phyloP scores from a whole-genome alignment of 208 protist species.

The Leishmania mexicana region DNA sequence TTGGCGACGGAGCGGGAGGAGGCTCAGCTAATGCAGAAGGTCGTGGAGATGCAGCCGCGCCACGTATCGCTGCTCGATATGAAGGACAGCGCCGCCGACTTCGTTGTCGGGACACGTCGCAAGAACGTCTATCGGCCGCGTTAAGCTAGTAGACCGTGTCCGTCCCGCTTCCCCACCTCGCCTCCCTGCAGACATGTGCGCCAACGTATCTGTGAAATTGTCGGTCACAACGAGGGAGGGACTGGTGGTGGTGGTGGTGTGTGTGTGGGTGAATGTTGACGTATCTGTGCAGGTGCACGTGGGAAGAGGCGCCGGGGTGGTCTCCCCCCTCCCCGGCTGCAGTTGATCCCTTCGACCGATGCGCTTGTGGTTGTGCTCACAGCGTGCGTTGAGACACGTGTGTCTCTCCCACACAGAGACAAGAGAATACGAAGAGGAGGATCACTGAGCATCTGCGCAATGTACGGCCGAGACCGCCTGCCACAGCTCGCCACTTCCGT shows the following conservation, averaged over 20 bases:
- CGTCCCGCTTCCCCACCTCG: not conserved
- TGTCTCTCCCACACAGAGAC: not conserved
- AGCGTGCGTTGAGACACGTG: not conserved
- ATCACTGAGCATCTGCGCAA: not conserved
- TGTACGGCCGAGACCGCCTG: not conserved
- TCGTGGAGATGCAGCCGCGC: conserved; percentile 70
- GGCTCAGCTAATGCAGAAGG: conserved; percentile 35
- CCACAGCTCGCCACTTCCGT: not conserved
- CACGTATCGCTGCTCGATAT: conserved; percentile 81
- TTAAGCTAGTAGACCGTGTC: not conserved
- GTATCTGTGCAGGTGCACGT: not conserved
- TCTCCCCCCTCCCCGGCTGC: not conserved
- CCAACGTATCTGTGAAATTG: not conserved
- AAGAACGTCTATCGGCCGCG: conserved; percentile 75
- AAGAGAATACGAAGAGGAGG: not conserved
- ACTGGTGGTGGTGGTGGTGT: not conserved
- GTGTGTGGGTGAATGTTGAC: not conserved
- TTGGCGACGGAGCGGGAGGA: conserved; percentile 20
- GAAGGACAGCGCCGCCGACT: conserved; percentile 88
- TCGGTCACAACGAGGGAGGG: not conserved
- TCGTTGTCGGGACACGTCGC: conserved; percentile 69
- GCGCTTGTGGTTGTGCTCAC: not conserved
- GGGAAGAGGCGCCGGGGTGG: not conserved
- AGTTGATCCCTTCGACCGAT: not conserved
- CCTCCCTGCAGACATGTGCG: not conserved